phyloP scores from a whole-genome alignment of 1,284 basidiomycete species.

The Meripilus lineatus region DNA sequence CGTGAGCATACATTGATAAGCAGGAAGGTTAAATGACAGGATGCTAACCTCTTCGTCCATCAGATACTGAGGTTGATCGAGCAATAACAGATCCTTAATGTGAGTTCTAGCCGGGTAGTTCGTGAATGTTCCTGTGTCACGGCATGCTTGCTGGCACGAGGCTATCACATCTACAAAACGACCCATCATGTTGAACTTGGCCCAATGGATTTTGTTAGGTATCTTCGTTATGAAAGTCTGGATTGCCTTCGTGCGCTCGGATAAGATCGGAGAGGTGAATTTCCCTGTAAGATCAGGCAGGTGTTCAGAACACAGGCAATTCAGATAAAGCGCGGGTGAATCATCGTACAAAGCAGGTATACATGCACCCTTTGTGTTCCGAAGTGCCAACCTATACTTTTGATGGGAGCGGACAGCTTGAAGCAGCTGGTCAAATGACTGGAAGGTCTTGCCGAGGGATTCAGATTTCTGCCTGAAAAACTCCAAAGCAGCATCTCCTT shows the following conservation, averaged over 20 bases:
- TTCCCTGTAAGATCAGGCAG: conserved; percentile 45
- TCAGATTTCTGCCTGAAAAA: conserved; percentile 56
- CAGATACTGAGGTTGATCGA: conserved; percentile 33
- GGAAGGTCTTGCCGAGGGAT: conserved; percentile 62
- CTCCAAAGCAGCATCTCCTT: conserved; percentile 68
- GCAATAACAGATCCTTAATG: conserved; percentile 49
- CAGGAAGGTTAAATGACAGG: neutral
- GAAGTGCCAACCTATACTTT: conserved; percentile 73
- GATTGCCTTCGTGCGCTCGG: conserved; percentile 72
- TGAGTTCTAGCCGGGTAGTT: conserved; percentile 34
- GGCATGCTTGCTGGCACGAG: conserved; percentile 70
- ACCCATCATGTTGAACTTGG: conserved; percentile 82
- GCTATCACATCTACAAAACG: conserved; percentile 66
- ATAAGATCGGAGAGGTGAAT: conserved; percentile 81
- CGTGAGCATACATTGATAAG: too few relatives aligned
- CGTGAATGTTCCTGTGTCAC: conserved; percentile 49
- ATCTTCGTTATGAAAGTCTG: conserved; percentile 56
- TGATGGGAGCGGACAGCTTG: conserved; percentile 69
- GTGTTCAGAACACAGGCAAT: conserved; percentile 6
- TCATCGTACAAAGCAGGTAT: conserved; percentile 69
- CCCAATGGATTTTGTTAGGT: conserved; percentile 74
- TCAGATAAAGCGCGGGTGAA: conserved; percentile 8
- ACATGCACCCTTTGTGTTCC: conserved; percentile 75
- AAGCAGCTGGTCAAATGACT: conserved; percentile 74
- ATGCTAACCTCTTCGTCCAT: conserved; percentile 61